Evolutionary conservation across 306 rosid species (phyloP).

Genomic region (Rubus parviflorus): DNA sequence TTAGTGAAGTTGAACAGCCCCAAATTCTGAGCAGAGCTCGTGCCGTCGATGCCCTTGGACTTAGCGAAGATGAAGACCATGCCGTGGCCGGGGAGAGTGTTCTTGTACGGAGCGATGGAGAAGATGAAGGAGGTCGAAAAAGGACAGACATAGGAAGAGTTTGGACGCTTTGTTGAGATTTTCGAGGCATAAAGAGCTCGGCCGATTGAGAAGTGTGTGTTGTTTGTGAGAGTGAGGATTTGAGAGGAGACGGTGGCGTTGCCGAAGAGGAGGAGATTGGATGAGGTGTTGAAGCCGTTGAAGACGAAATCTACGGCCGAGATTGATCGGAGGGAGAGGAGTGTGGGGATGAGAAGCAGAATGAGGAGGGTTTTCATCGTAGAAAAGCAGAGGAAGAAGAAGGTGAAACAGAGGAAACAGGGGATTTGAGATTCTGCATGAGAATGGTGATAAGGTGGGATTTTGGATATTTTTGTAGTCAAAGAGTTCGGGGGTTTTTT

Average conservation of each 20-base stretch:
- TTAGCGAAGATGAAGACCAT: conserved; percentile 70
- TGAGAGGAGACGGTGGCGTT: conserved; percentile 58
- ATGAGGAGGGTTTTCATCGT: conserved; percentile 35
- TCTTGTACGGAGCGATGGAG: conserved; percentile 56
- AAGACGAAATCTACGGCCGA: conserved; percentile 59
- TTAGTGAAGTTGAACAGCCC: conserved; percentile 66
- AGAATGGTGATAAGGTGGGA: neutral
- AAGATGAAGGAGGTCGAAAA: conserved; percentile 87
- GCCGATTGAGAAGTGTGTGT: conserved; percentile 56
- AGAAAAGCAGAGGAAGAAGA: neutral
- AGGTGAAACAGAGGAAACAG: neutral
- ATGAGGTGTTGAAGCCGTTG: conserved; percentile 71
- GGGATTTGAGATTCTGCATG: neutral
- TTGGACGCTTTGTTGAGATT: conserved; percentile 48
- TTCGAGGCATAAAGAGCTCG: conserved; percentile 58
- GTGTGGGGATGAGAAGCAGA: conserved; percentile 13
- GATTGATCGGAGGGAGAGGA: conserved; percentile 24
- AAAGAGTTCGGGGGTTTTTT: neutral
- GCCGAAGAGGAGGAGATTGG: conserved; percentile 46
- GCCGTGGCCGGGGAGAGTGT: conserved; percentile 72
- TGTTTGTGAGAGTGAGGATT: conserved; percentile 62
- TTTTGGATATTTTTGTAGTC: neutral
- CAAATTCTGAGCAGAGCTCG: conserved; percentile 52
- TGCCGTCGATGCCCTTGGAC: conserved; percentile 51
- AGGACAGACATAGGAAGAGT: conserved; percentile 46